Conservation (phyloP, 1,284 basidiomycete species). For the Golubevia sp. region DNA sequence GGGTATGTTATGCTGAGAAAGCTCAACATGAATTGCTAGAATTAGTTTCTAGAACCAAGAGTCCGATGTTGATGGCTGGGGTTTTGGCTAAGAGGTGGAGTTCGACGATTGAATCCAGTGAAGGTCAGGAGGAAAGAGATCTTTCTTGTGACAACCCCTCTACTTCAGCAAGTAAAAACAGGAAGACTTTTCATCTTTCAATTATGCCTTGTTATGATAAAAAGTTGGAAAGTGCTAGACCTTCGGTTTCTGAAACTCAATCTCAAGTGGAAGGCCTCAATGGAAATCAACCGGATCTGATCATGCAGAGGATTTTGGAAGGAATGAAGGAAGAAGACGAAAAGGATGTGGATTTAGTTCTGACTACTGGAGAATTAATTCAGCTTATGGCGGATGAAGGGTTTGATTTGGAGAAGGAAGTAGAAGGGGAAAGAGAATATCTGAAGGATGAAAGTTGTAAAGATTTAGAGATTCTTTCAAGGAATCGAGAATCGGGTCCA, state of each 20-base stretch:
- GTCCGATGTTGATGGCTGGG: conserved; percentile 92
- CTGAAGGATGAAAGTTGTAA: background rate
- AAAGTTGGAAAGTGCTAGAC: conserved; percentile 93
- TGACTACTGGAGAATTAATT: conserved; percentile 94
- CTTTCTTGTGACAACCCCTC: conserved; percentile 2
- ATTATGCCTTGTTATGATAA: conserved; percentile 99
- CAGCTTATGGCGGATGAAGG: conserved; percentile 79
- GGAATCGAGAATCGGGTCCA: too few species aligned
- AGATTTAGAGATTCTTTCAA: too few species aligned
- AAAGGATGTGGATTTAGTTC: conserved; percentile 93
- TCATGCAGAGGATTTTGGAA: too few species aligned
- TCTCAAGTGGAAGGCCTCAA: too few species aligned
- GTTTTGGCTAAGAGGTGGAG: conserved; percentile 81
- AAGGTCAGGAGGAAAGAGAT: background rate
- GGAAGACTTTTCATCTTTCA: conserved; percentile 89
- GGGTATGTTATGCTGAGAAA: conserved; percentile 99
- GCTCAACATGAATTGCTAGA: conserved; percentile 88
- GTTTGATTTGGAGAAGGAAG: conserved; percentile 73
- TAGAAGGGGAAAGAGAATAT: conserved; percentile 65
- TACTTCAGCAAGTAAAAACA: conserved; percentile 67
- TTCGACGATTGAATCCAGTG: conserved; percentile 71
- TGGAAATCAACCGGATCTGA: too few species aligned
- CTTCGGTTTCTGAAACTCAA: conserved; percentile 53
- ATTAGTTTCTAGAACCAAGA: conserved; percentile 84
- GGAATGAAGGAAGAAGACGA: conserved; percentile 50